Evolutionary conservation across 1,284 basidiomycete genomes (phyloP), one percentile per base, ranked within the genome.

Genomic region (Somion occarium): DNA sequence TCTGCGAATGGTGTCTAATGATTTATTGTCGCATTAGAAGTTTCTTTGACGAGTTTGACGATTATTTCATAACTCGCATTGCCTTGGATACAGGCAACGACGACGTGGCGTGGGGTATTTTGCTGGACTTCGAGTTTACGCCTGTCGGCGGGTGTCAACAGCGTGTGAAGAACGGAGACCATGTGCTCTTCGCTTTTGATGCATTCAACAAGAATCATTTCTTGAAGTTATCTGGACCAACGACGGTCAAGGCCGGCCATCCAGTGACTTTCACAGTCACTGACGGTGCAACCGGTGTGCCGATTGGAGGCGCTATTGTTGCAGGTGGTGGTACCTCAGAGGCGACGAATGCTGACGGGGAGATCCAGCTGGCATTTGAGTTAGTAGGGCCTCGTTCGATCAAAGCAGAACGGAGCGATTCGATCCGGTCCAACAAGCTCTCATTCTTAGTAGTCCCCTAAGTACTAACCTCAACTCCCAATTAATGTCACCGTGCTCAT

Each of bases 91-190:
- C 55, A 1, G 38, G 60, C 38, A 60, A 55, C 5, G 37, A 42
- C 9, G 58, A 51, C 18, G 30, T 58, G 34, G 59, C 58, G 49
- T 62, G 61, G 61, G 58, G 59, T 15, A 44, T 62, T 11, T 49
- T 62, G 12, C 46, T 60, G 22, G 51, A 59, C 43, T 64, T 62
- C 51, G 42, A 57, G 30, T 59, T 60, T 46, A 57, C 59, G 3
- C 56, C 54, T 15, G 62, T 64, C 18, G 61, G 59, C 7, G 62
- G 61, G 1, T 62, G 61, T 37, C 58, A 64, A 52, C 59, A 62
- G 51, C 44, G 60, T 38, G 56, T 61, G 15, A 42, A 48, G 11
- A 3, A 20, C 13, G 51, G 49, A 2, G 53, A 56, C 37, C 23
- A 60, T 9, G 54, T 63, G 34, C 54, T 63, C 30, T 62, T 51